Evolutionary conservation across 208 protist species (phyloP).

Genomic region (Leishmania braziliensis): DNA sequence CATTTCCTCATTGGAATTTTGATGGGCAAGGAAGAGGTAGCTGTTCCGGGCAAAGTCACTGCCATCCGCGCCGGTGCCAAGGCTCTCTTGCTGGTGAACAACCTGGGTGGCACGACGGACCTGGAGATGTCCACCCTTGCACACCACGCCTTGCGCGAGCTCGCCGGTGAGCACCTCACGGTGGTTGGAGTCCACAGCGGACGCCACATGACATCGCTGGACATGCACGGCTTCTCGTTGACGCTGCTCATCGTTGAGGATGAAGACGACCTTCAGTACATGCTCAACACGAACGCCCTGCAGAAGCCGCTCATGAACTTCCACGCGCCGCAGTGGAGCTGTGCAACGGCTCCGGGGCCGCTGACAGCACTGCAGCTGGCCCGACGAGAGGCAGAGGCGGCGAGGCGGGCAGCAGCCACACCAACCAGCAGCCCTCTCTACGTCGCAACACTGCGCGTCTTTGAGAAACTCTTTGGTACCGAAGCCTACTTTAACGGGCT

Average conservation of each 20-base stretch:
- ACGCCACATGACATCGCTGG: conserved; percentile 86
- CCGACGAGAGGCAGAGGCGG: conserved; percentile 25
- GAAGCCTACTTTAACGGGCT: conserved; percentile 54
- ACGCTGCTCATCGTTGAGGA: conserved; percentile 55
- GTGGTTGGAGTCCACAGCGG: conserved; percentile 69
- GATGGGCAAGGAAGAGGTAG: conserved; percentile 18
- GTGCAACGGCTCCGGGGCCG: conserved; percentile 30
- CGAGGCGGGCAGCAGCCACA: background rate
- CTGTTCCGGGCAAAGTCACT: conserved; percentile 1
- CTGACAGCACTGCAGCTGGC: conserved; percentile 48
- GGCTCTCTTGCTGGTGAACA: conserved; percentile 85
- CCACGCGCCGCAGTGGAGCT: conserved; percentile 32
- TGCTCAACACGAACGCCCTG: conserved; percentile 43
- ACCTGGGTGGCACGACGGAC: conserved; percentile 79
- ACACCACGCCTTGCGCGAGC: conserved; percentile 32
- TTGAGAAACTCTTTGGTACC: conserved; percentile 22
- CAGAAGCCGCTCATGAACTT: conserved; percentile 59
- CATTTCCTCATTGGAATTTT: conserved; percentile 37
- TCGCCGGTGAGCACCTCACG: conserved; percentile 25
- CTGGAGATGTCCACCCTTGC: conserved; percentile 76
- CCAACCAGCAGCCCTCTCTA: conserved; percentile 8
- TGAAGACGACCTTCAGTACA: conserved; percentile 39
- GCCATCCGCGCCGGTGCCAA: conserved; percentile 23
- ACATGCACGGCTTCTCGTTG: conserved; percentile 90
- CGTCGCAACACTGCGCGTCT: conserved; percentile 28